These are phyloP conservation scores for Cubamyces lactineus DNA, from an alignment of 768 basidiomycete species.

Conservation along the genomic window DNA sequence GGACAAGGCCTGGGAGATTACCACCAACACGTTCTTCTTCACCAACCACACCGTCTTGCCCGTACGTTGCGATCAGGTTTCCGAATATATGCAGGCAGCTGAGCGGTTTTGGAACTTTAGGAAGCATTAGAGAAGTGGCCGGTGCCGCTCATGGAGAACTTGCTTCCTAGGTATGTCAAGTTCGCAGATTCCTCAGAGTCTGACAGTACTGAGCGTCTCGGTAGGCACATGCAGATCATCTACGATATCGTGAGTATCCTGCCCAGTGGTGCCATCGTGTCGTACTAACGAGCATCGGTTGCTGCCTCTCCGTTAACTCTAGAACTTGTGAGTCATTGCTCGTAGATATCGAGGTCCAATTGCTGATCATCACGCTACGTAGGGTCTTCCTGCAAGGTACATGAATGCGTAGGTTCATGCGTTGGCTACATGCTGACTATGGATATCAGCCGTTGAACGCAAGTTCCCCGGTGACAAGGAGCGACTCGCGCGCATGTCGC, in stretches of 20 bases:
- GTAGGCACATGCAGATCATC: constrained; percentile 86
- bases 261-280: background rate
- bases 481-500: constrained; percentile 79
- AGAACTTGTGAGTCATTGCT: constrained; percentile 52
- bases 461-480: constrained; percentile 89
- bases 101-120: constrained; percentile 38
- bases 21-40: constrained; percentile 91
- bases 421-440: background rate
- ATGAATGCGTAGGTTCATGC: background rate
- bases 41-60: constrained; percentile 95
- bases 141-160: constrained; percentile 80
- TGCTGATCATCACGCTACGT: constrained; percentile 5
- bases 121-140: constrained; percentile 93
- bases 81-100: background rate
- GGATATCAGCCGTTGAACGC: constrained; percentile 73
- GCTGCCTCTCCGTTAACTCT: background rate
- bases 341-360: background rate
- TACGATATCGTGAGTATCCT: constrained; percentile 75
- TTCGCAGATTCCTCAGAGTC: too few relatives aligned
- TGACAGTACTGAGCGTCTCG: background rate
- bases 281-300: background rate
- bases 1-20: constrained; percentile 86
- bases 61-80: constrained; percentile 44
- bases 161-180: constrained; percentile 59
- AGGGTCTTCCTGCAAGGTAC: constrained; percentile 73